Conservation (phyloP, 164 flowering plant species). For the Umbilicus rupestris region DNA sequence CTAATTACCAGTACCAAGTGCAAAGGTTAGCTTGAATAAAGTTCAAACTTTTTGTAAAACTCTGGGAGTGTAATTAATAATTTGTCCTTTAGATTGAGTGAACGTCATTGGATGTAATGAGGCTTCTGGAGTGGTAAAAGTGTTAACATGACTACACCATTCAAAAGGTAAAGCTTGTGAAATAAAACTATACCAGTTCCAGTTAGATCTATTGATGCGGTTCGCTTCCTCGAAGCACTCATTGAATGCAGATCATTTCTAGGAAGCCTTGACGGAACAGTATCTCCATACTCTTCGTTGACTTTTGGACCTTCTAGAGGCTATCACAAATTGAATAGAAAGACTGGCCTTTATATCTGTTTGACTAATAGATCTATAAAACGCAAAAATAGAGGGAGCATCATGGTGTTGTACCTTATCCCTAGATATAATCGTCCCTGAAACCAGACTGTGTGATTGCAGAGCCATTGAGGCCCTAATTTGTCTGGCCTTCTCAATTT, state of each 20-base stretch:
- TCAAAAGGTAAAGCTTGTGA: not conserved
- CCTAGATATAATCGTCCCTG: conserved; percentile 25
- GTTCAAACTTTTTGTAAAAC: too few species aligned
- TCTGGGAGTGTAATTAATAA: not conserved
- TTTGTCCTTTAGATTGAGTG: not conserved
- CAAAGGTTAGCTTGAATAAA: not conserved
- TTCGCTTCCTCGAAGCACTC: not conserved
- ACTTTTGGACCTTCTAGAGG: conserved; percentile 27
- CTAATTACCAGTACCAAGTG: not conserved
- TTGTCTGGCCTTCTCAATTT: conserved; percentile 79
- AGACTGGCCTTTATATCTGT: not conserved
- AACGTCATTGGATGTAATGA: not conserved
- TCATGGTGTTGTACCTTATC: conserved; percentile 17
- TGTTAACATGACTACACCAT: not conserved
- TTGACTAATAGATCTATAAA: not conserved
- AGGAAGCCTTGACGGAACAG: conserved; percentile 68
- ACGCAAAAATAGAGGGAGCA: not conserved
- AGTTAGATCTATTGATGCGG: conserved; percentile 12
- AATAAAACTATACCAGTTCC: conserved; percentile 33
- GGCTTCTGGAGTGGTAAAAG: not conserved
- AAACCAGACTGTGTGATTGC: conserved; percentile 37
- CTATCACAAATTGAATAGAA: conserved; percentile 23
- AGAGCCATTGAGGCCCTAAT: conserved; percentile 53
- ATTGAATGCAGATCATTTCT: conserved; percentile 16
- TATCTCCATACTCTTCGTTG: conserved; percentile 70